These are phyloP conservation scores for Nothophytophthora sp. DNA, from an alignment of 352 stramenopile genomes.

Conservation along the genomic window DNA sequence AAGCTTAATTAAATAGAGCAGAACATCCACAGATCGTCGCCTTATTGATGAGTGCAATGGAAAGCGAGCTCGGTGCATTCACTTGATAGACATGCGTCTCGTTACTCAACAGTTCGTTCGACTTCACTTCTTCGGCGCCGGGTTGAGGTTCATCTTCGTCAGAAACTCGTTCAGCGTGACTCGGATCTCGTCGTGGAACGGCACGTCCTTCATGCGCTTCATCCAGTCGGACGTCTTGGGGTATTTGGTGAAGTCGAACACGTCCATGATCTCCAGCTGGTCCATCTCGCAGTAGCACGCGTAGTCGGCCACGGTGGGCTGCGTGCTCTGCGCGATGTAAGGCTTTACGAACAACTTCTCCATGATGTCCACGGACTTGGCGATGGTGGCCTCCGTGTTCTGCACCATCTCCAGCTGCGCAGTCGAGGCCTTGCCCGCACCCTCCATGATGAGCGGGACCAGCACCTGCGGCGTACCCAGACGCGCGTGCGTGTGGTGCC, in stretches of 20 bases:
- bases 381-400: constrained; percentile 8
- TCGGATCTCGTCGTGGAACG: constrained; percentile 34
- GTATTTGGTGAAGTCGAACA: constrained; percentile 28
- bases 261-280: constrained; percentile 19
- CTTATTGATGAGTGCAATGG: too few relatives aligned
- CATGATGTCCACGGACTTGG: constrained; percentile 20
- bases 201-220: constrained; percentile 29
- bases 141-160: constrained; percentile 1
- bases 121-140: too few relatives aligned
- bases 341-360: constrained; percentile 28
- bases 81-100: too few relatives aligned
- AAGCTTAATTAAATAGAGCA: too few relatives aligned
- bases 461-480: constrained; percentile 29
- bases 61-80: too few relatives aligned
- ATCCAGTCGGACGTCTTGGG: constrained; percentile 29
- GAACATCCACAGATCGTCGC: too few relatives aligned
- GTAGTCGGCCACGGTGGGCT: constrained; percentile 13
- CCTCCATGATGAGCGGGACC: constrained; percentile 20
- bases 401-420: background rate
- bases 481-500: constrained; percentile 50
- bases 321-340: constrained; percentile 10
- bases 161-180: constrained; percentile 8
- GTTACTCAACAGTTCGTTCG: too few relatives aligned
- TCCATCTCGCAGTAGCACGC: constrained; percentile 15
- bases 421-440: constrained; percentile 3